Percentiles rank a stretch among this genome's conserved stretches.
phyloP scores from a whole-genome alignment of 441 rosid genomes.

The Francoa sonchifolia region DNA sequence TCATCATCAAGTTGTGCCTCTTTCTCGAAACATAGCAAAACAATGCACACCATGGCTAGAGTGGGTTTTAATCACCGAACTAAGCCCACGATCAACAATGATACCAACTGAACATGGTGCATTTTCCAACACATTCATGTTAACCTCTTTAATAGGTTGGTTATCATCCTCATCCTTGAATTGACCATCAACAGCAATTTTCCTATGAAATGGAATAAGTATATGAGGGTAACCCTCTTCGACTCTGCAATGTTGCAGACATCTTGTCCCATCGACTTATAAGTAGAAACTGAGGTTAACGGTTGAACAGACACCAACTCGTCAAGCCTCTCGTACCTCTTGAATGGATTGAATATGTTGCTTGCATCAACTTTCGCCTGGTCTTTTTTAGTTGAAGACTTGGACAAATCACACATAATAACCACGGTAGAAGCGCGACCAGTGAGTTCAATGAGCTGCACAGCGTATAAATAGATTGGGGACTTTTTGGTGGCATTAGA shows the following conservation, averaged over 20 bases:
- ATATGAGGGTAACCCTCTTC: slow-evolving; percentile 23
- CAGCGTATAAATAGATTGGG: slow-evolving; percentile 20
- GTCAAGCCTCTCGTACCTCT: slow-evolving; percentile 12
- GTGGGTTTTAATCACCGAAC: neutral
- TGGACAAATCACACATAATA: slow-evolving; percentile 22
- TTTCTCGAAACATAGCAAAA: slow-evolving; percentile 8
- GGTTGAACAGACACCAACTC: slow-evolving; percentile 10
- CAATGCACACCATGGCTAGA: slow-evolving; percentile 4
- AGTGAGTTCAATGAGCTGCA: slow-evolving; percentile 28
- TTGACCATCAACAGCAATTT: slow-evolving; percentile 7
- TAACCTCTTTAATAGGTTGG: slow-evolving; percentile 20
- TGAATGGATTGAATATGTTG: slow-evolving; percentile 17
- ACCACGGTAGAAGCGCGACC: slow-evolving; percentile 28
- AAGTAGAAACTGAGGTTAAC: slow-evolving; percentile 22
- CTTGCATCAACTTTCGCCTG: slow-evolving; percentile 9
- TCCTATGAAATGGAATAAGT: slow-evolving; percentile 36
- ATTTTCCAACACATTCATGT: slow-evolving; percentile 23
- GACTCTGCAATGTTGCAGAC: slow-evolving; percentile 36
- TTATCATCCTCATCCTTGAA: slow-evolving; percentile 11
- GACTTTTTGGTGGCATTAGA: slow-evolving; percentile 23
- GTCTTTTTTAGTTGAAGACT: neutral
- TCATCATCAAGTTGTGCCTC: slow-evolving; percentile 15
- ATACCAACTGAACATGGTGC: slow-evolving; percentile 36
- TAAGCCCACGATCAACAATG: slow-evolving; percentile 23
- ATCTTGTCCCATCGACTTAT: slow-evolving; percentile 37